Evolutionary conservation across 139 green algal species (phyloP), one percentile per base, ranked within the genome.

Genomic region (Zygnema circumcarinatum): DNA sequence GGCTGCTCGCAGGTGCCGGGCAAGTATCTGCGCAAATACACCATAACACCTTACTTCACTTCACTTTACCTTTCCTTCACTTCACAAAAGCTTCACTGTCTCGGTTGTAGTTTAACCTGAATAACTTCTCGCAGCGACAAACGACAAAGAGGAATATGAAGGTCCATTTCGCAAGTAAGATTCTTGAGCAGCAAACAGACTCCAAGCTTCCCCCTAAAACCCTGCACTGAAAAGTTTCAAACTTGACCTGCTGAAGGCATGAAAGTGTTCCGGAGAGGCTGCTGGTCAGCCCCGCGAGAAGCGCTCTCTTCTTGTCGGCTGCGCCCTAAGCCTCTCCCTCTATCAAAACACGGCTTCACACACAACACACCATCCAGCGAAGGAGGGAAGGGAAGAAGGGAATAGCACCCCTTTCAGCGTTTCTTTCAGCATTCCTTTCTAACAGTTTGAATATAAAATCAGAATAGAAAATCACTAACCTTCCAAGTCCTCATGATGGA

Each of bases 401-500:
- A n/a, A n/a, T n/a, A n/a, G n/a, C n/a, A n/a, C n/a, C n/a, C n/a
- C n/a, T n/a, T n/a, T n/a, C n/a, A n/a, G n/a, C n/a, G n/a, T n/a
- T n/a, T n/a, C n/a, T n/a, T n/a, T n/a, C n/a, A n/a, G n/a, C n/a
- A n/a, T n/a, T n/a, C n/a, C n/a, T n/a, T n/a, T n/a, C n/a, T n/a
- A n/a, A n/a, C n/a, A n/a, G n/a, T n/a, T n/a, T n/a, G 47, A 62
- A 16, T 16, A 62, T 62, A 7, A 62, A 62, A 62, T 25, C 47
- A 62, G 7, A 62, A 62, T 16, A 62, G 47, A 62, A 62, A 62
- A 62, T 78, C 36, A n/a, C 69, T 81, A 2, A 87, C 81, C 67
- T 79, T 56, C 81, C 22, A 87, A 29, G 32, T 87, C 81, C 39
- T 87, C 81, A 83, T 81, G 74, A 56, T 87, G 81, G 38, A 87